These are phyloP conservation scores for Lactifluus subvellereus DNA, from an alignment of 768 basidiomycete genomes.

Conservation along the genomic window DNA sequence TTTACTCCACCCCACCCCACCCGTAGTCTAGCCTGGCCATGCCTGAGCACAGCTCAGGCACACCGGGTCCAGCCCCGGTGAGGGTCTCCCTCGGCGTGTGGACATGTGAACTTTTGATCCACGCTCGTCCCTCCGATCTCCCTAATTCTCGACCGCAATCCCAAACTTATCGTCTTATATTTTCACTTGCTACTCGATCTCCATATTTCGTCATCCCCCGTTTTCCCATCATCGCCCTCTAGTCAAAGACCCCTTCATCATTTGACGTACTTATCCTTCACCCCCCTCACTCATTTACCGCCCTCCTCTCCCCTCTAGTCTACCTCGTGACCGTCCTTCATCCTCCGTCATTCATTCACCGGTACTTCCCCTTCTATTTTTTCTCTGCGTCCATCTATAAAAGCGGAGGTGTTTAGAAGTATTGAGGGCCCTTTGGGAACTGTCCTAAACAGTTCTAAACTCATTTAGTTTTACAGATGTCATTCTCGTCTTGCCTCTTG, in stretches of 20 bases:
- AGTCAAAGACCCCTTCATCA: not conserved
- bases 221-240: conserved; percentile 11
- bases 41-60: not conserved
- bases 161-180: not conserved
- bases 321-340: conserved; percentile 10
- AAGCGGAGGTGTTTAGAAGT: not conserved
- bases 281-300: not conserved
- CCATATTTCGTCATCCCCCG: conserved; percentile 8
- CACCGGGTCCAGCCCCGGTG: conserved; percentile 15
- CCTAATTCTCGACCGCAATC: conserved; percentile 14
- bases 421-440: not conserved
- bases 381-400: not conserved
- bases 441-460: not conserved
- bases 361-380: conserved; percentile 5
- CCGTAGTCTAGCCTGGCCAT: conserved; percentile 10
- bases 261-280: conserved; percentile 18
- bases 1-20: not conserved
- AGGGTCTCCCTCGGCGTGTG: not conserved
- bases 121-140: conserved; percentile 20
- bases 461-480: not conserved
- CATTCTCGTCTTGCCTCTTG: conserved; percentile 9
- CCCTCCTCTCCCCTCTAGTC: not conserved
- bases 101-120: conserved; percentile 10
- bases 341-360: not conserved
- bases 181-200: not conserved